Conservation (phyloP, 1,139 yeast genomes). For the Arxiozyma telluris region DNA sequence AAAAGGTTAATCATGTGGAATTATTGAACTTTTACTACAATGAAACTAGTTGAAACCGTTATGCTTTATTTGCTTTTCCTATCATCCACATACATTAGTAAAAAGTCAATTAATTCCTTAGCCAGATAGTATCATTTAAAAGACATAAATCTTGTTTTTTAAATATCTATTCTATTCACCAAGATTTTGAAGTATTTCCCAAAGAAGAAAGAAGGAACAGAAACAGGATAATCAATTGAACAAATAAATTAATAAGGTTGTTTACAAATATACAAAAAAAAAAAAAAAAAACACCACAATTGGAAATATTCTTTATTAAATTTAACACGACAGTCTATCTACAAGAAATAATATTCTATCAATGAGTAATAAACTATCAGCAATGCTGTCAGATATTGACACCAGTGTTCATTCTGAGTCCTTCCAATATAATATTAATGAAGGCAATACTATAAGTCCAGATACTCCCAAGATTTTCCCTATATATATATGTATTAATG, state of each 20-base stretch:
- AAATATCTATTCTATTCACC: no score
- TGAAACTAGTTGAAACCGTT: no score
- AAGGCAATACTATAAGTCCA: conserved; percentile 9
- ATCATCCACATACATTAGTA: not conserved
- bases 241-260: not conserved
- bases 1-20: not conserved
- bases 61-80: not conserved
- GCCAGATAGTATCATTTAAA: no score
- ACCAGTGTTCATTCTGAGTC: conserved; percentile 6
- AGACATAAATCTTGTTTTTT: no score
- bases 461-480: conserved; percentile 14
- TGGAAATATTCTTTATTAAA: not conserved
- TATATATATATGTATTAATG: conserved; percentile 62
- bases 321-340: not conserved
- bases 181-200: no score
- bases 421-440: conserved; percentile 3
- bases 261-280: not conserved
- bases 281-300: not conserved
- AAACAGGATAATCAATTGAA: not conserved
- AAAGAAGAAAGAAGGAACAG: not conserved
- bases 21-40: not conserved
- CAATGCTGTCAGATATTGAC: conserved; percentile 12
- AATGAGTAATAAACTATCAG: conserved; percentile 10
- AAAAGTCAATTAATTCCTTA: no score
- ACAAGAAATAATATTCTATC: not conserved